phyloP scores from a whole-genome alignment of 2,329 filamentous ascomycete species.

The Ophiostoma tasmaniense region DNA sequence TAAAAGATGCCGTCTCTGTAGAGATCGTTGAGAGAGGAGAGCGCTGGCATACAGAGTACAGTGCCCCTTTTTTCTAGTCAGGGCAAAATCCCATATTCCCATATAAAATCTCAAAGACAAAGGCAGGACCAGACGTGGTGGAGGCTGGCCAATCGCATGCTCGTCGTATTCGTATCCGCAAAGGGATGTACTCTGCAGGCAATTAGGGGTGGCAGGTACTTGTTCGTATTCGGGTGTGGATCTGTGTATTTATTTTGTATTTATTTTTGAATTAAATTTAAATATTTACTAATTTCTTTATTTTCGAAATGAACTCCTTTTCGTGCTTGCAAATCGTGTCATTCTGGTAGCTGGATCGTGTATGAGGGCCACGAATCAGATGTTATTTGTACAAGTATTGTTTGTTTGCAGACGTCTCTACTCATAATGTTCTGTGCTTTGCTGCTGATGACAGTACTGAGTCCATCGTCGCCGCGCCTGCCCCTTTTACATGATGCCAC shows the following conservation, averaged over 20 bases:
- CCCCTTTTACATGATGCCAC: neutral
- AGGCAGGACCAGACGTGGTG: neutral
- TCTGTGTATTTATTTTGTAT: neutral
- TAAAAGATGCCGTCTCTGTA: neutral
- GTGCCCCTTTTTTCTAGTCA: constrained; percentile 7
- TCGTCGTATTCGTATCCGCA: constrained; percentile 20
- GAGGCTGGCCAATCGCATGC: constrained; percentile 12
- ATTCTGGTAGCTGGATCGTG: constrained; percentile 5
- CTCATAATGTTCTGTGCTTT: too few relatives aligned
- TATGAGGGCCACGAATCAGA: neutral
- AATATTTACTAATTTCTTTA: neutral
- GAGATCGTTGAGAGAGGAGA: too few relatives aligned
- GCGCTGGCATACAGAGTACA: neutral
- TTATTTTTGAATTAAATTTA: neutral
- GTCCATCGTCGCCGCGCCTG: neutral
- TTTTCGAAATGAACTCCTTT: constrained; percentile 6
- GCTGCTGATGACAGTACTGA: too few relatives aligned
- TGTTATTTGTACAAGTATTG: neutral
- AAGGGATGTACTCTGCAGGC: neutral
- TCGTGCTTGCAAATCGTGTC: constrained; percentile 9
- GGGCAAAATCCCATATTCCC: neutral
- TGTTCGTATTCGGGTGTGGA: neutral
- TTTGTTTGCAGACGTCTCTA: neutral
- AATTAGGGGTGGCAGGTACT: neutral
- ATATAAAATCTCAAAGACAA: neutral